Evolutionary conservation across 805 yeast species (phyloP), one percentile per base, ranked within the genome.

Genomic region (Kuraishia borneana): DNA sequence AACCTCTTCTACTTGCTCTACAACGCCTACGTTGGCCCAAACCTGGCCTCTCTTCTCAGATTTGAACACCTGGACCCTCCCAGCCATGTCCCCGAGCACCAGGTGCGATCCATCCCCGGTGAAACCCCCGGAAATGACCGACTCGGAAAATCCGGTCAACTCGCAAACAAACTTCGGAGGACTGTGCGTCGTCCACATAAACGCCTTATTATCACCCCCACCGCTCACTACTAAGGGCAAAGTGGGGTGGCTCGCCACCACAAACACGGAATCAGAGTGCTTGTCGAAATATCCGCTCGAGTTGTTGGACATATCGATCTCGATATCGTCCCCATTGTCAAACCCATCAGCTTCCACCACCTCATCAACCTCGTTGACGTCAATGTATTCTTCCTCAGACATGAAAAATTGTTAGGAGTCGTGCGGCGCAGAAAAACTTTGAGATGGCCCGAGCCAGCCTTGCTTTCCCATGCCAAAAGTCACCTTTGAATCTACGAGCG

Each of bases 81-180:
- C 97, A 36, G 76, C 76, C 99, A 92, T 92, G 58, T 94, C 99
- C 26, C 89, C 97, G 5, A 96, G 81, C 9, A 92, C 68, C 29
- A 83, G 63, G 48, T 64, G 87, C 30, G 73, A 67, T 18, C 97
- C 99, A 48, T 84, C 92, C 25, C 64, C 57, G 1, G 95, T 76
- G 57, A 92, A 92, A 0, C 77, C 85, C 34, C 92, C 88, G 6
- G 84, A 65, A 34, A 85, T 71, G 3, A 92, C 92, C 21, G 94
- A 81, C 54, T 92, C 99, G 27, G 78, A 78, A 58, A 84, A 94
- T 16, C 89, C 94, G 34, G 63, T 62, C 39, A 92, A 61, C 46
- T 82, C 76, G 26, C 82, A 76, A 2, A 85, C 88, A 37, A 82
- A 65, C 41, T 77, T 73, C 8, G 96, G 84, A 21, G 95, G 95